Evolutionary conservation across 352 stramenopile genomes (phyloP), one percentile per base, ranked within the genome.

Genomic region (Phytophthora quininea): DNA sequence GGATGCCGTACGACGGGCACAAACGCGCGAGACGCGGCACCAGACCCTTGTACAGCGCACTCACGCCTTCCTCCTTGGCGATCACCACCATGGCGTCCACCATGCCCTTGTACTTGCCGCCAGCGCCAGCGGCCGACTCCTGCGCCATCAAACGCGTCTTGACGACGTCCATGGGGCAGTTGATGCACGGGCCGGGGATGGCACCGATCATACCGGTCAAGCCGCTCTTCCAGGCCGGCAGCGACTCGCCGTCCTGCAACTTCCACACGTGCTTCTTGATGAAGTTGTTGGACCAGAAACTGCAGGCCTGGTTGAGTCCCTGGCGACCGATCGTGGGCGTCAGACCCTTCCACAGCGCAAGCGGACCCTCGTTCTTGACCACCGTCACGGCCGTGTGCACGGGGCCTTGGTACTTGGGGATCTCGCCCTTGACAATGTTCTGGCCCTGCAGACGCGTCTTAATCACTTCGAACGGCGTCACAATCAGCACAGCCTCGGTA

Each of bases 401-500:
- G 3, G 90, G 85, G 29, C 89, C 89, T 15, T 76, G 77, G 79
- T 96, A 91, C 70, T 99, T 98, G 59, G 84, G 82, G 40, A 82
- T 64, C 67, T 93, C 72, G 46, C 87, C 87, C 67, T 88, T 88
- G 55, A 95, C 58, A 29, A 93, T 82, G 80, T 98, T 98, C 67
- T 95, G 85, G 9, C 85, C 82, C 76, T 99, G 96, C 83, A 99
- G 95, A 58, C 97, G 88, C 86, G 89, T 99, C 84, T 99, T 99
- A 76, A 98, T 98, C 3, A 99, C 97, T 78, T 99, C 97, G 19
- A 98, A 98, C 10, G 97, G 97, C 37, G 97, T 99, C 4, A 99
- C 97, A 53, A 99, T 98, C 6, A 99, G 71, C 73, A 98, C 83
- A 24, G 97, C 97, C 70, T 99, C 97, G 0, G 97, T 99, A 12